Percentiles rank a stretch among this genome's conserved stretches.
Evolutionary conservation across 495 filamentous ascomycete species (phyloP).

Genomic region (Xylaria palmicola): DNA sequence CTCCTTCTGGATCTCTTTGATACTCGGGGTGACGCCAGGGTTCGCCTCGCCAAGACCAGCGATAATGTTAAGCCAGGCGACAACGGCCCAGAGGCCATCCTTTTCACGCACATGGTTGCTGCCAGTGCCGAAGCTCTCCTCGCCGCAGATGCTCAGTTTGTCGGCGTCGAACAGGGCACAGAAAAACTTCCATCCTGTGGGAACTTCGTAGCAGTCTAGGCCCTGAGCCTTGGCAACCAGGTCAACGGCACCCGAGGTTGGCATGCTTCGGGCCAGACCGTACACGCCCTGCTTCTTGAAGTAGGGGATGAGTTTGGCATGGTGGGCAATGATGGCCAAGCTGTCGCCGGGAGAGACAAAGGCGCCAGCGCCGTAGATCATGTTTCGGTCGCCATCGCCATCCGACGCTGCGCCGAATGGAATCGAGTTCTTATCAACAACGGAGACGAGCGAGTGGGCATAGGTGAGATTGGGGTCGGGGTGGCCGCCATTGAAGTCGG

Average conservation of each 20-base stretch:
- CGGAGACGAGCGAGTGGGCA: constrained; percentile 90
- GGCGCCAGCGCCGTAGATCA: constrained; percentile 96
- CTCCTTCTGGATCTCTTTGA: constrained; percentile 90
- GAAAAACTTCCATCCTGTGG: constrained; percentile 99
- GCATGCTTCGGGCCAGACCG: constrained; percentile 94
- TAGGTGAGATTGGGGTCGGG: constrained; percentile 99
- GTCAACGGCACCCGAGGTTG: constrained; percentile 91
- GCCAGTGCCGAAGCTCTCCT: constrained; percentile 98
- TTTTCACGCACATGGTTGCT: constrained; percentile 99
- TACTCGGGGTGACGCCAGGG: constrained; percentile 74
- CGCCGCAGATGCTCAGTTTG: constrained; percentile 98
- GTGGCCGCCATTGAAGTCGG: constrained; percentile 95
- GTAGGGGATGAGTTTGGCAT: constrained; percentile 91
- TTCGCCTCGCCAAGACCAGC: constrained; percentile 86
- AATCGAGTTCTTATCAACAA: constrained; percentile 84
- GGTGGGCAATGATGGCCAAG: constrained; percentile 95
- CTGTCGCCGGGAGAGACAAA: constrained; percentile 98
- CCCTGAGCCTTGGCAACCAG: constrained; percentile 93
- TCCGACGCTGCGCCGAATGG: constrained; percentile 96
- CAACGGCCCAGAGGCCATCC: constrained; percentile 94
- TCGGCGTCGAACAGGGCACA: constrained; percentile 95
- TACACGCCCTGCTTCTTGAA: constrained; percentile 97
- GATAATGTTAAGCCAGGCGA: constrained; percentile 98
- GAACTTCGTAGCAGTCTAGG: constrained; percentile 90
- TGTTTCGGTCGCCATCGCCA: constrained; percentile 97